Evolutionary conservation across 192 early-diverging fungal species (phyloP).

Genomic region (Coemansia reversa): DNA sequence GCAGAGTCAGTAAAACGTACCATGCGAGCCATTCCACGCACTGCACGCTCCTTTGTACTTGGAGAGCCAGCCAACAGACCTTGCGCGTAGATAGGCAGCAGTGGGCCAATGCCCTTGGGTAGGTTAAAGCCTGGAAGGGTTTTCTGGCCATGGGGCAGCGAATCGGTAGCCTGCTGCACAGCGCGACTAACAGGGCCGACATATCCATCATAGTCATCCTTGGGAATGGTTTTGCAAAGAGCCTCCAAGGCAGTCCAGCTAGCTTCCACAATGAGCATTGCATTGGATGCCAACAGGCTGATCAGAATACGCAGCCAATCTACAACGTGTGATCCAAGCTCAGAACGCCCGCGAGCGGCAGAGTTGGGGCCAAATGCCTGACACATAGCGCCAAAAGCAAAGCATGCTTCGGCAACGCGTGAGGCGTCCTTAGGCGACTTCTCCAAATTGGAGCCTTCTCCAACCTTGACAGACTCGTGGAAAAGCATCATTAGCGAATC

Average conservation of each 20-base stretch:
- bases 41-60: slow-evolving; percentile 82
- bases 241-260: slow-evolving; percentile 82
- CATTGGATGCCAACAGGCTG: slow-evolving; percentile 64
- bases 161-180: slow-evolving; percentile 60
- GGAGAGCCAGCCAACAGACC: slow-evolving; percentile 86
- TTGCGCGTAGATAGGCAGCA: slow-evolving; percentile 91
- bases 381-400: slow-evolving; percentile 43
- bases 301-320: slow-evolving; percentile 84
- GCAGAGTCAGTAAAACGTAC: slow-evolving; percentile 59
- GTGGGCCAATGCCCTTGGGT: slow-evolving; percentile 88
- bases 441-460: slow-evolving; percentile 36
- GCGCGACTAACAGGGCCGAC: slow-evolving; percentile 69
- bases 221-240: slow-evolving; percentile 76
- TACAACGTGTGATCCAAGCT: slow-evolving; percentile 61
- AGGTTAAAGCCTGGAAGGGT: slow-evolving; percentile 81
- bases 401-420: slow-evolving; percentile 48
- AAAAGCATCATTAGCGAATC: slow-evolving; percentile 76
- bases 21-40: slow-evolving; percentile 80
- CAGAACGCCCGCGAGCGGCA: slow-evolving; percentile 39
- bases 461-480: slow-evolving; percentile 66
- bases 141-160: slow-evolving; percentile 27
- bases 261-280: slow-evolving; percentile 61
- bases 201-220: slow-evolving; percentile 84
- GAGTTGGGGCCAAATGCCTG: slow-evolving; percentile 40
- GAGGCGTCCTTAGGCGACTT: slow-evolving; percentile 18